These are phyloP conservation scores for Hypomontagnella submonticulosa DNA, from an alignment of 495 filamentous ascomycete species.

Conservation along the genomic window DNA sequence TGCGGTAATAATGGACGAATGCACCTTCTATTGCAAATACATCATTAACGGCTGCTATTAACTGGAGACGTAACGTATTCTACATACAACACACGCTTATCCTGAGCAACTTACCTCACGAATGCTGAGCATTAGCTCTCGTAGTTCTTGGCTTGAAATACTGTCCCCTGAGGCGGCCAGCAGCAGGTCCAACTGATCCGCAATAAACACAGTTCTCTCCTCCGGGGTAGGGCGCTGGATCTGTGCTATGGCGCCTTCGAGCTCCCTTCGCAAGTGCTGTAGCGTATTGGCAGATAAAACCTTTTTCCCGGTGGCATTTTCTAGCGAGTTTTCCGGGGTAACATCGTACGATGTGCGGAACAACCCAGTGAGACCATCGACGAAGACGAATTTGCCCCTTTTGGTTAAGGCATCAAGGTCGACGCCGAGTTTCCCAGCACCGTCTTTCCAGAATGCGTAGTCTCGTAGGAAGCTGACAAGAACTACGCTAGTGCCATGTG, in stretches of 20 bases:
- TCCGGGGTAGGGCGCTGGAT: constrained; percentile 28
- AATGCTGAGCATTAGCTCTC: constrained; percentile 60
- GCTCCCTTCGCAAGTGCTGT: constrained; percentile 31
- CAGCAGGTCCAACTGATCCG: constrained; percentile 68
- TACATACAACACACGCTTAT: background rate
- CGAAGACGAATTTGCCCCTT: constrained; percentile 70
- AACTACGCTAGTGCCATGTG: constrained; percentile 62
- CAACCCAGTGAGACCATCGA: constrained; percentile 76
- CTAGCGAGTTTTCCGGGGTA: constrained; percentile 10
- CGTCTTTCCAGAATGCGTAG: constrained; percentile 77
- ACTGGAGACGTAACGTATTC: background rate
- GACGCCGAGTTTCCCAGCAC: constrained; percentile 71
- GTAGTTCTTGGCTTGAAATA: constrained; percentile 42
- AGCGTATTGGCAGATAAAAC: constrained; percentile 28
- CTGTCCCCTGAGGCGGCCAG: constrained; percentile 57
- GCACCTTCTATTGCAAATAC: constrained; percentile 53
- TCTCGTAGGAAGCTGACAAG: constrained; percentile 85
- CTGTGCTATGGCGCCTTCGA: constrained; percentile 39
- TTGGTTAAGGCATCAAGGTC: constrained; percentile 71
- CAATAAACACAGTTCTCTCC: constrained; percentile 55
- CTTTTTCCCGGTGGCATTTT: constrained; percentile 14
- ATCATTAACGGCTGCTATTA: constrained; percentile 37
- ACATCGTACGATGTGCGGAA: constrained; percentile 29
- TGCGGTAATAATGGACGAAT: constrained; percentile 73
- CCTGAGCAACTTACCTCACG: constrained; percentile 60